Evolutionary conservation across 2,329 filamentous ascomycete genomes (phyloP).

Genomic region (Xylariales sp.): DNA sequence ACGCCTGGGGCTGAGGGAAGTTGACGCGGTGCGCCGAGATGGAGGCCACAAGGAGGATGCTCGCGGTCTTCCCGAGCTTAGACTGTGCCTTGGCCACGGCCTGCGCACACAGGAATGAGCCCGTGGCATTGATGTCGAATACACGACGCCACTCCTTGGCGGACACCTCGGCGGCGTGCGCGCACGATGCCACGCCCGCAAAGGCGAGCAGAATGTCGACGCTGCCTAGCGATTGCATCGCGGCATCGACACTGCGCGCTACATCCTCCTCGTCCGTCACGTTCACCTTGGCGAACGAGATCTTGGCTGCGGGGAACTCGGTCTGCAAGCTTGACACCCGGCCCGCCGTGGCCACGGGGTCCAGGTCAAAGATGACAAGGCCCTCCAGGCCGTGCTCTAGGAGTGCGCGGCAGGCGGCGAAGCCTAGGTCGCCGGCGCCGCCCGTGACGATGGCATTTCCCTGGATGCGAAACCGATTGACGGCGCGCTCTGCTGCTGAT

Average conservation of each 20-base stretch:
- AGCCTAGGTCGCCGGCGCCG: conserved; percentile 60
- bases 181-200: conserved; percentile 63
- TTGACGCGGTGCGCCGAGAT: conserved; percentile 67
- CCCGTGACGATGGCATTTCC: conserved; percentile 52
- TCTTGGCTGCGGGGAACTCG: conserved; percentile 48
- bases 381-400: conserved; percentile 63
- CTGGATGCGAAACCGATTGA: conserved; percentile 24
- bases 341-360: conserved; percentile 33
- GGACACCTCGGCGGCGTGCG: conserved; percentile 55
- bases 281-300: conserved; percentile 47
- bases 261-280: conserved; percentile 31
- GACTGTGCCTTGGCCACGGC: conserved; percentile 54
- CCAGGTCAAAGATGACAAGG: conserved; percentile 57
- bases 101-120: conserved; percentile 66
- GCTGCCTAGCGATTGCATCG: conserved; percentile 39
- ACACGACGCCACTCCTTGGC: conserved; percentile 57
- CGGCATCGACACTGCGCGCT: conserved; percentile 25
- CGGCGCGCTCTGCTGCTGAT: conserved; percentile 5
- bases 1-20: conserved; percentile 65
- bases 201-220: conserved; percentile 59
- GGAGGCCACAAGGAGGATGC: conserved; percentile 62
- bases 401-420: conserved; percentile 54
- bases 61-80: conserved; percentile 42
- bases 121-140: conserved; percentile 68
- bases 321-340: conserved; percentile 38